phyloP scores from a whole-genome alignment of 345 rosid species.

The Sapria himalayana region DNA sequence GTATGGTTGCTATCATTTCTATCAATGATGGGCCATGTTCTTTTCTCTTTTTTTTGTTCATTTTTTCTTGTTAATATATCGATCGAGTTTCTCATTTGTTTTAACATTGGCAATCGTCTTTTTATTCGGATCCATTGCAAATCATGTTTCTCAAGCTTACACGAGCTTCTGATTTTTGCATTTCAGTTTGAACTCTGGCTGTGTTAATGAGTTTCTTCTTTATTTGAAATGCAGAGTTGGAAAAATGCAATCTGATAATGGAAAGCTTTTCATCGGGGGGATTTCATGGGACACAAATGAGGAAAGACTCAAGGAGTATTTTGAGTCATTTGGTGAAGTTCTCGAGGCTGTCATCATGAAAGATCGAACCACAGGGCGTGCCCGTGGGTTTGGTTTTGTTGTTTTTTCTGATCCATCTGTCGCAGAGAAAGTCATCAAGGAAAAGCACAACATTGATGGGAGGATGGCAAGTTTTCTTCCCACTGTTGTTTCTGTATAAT shows the following conservation, averaged over 20 bases:
- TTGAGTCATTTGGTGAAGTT: conserved; percentile 70
- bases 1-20: no score
- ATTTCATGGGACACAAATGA: conserved; percentile 98
- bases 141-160: no score
- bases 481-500: no score
- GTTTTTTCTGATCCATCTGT: conserved; percentile 81
- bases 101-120: no score
- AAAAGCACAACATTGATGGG: conserved; percentile 83
- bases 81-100: no score
- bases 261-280: conserved; percentile 90
- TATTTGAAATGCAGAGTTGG: conserved; percentile 13
- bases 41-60: no score
- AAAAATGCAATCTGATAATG: conserved; percentile 80
- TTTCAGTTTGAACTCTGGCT: no score
- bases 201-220: no score
- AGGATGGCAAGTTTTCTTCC: conserved; percentile 59
- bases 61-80: no score
- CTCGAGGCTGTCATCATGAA: conserved; percentile 95
- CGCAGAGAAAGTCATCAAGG: conserved; percentile 72
- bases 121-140: no score
- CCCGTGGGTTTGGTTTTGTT: conserved; percentile 94
- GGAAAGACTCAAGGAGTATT: conserved; percentile 81
- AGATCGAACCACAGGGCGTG: conserved; percentile 94
- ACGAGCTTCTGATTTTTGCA: no score
- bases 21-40: no score